Percentiles rank a stretch among this genome's conserved stretches.
Conservation (phyloP, 2,329 filamentous ascomycete genomes). For the Alternaria postmessia region DNA sequence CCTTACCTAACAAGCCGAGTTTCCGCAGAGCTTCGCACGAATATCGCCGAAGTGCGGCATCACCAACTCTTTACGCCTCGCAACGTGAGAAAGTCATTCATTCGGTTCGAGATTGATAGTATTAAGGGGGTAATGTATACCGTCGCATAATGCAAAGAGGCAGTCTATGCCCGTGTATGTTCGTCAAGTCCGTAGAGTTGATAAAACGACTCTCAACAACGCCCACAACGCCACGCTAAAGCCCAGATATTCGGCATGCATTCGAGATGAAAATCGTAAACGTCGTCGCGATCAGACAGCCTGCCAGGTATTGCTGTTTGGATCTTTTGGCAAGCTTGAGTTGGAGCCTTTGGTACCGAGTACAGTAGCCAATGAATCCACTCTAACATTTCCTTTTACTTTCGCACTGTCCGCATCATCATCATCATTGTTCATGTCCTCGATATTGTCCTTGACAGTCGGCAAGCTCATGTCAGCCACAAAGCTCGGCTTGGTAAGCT, state of each 20-base stretch:
- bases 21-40: slow-evolving; percentile 17
- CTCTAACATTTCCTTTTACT: slow-evolving; percentile 16
- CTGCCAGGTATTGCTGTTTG: slow-evolving; percentile 3
- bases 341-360: slow-evolving; percentile 19
- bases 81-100: neutral
- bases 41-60: slow-evolving; percentile 16
- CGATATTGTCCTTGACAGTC: slow-evolving; percentile 6
- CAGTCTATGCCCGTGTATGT: neutral
- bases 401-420: slow-evolving; percentile 14
- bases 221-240: slow-evolving; percentile 9
- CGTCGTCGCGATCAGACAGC: slow-evolving; percentile 5
- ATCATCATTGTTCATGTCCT: slow-evolving; percentile 17
- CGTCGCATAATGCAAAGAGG: neutral
- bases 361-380: slow-evolving; percentile 25
- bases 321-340: slow-evolving; percentile 1
- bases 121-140: neutral
- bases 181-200: neutral
- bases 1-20: slow-evolving; percentile 19
- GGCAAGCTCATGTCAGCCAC: slow-evolving; percentile 22
- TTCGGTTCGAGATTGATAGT: neutral
- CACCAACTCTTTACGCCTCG: neutral
- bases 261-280: neutral
- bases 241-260: slow-evolving; percentile 4
- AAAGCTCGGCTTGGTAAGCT: slow-evolving; percentile 29
- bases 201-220: neutral